Percentiles rank a stretch among this genome's conserved stretches.
Evolutionary conservation across 257 asterid genomes (phyloP).

Genomic region (Solanum gracilifrons): DNA sequence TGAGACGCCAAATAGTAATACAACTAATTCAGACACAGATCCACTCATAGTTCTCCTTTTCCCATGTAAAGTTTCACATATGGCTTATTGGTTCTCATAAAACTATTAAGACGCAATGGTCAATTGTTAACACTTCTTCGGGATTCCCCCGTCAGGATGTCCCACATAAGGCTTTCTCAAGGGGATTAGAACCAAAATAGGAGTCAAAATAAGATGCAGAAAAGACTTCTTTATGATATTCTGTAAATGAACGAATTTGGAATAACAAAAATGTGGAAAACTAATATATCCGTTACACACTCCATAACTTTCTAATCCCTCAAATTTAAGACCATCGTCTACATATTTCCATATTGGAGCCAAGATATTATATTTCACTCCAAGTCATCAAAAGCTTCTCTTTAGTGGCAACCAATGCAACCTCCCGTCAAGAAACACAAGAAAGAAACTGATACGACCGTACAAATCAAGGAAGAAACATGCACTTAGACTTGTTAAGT

Average conservation of each 20-base stretch:
- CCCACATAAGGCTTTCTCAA: not conserved
- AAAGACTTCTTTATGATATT: no score
- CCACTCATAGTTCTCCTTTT: not conserved
- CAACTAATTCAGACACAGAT: not conserved
- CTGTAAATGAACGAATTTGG: not conserved
- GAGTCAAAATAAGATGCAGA: not conserved
- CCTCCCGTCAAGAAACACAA: not conserved
- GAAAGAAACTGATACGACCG: not conserved
- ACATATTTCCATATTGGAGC: not conserved
- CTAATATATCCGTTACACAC: not conserved
- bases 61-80: not conserved
- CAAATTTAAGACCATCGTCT: not conserved
- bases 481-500: not conserved
- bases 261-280: not conserved
- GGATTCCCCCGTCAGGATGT: not conserved
- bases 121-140: not conserved
- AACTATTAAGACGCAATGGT: not conserved
- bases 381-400: not conserved
- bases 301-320: not conserved
- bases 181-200: not conserved
- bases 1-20: not conserved
- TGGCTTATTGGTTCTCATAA: not conserved
- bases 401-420: not conserved
- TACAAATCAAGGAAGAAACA: not conserved
- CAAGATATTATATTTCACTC: not conserved